Base-by-base conservation (phyloP, 495 filamentous ascomycete species). In the Chaetomium tenue region DNA sequence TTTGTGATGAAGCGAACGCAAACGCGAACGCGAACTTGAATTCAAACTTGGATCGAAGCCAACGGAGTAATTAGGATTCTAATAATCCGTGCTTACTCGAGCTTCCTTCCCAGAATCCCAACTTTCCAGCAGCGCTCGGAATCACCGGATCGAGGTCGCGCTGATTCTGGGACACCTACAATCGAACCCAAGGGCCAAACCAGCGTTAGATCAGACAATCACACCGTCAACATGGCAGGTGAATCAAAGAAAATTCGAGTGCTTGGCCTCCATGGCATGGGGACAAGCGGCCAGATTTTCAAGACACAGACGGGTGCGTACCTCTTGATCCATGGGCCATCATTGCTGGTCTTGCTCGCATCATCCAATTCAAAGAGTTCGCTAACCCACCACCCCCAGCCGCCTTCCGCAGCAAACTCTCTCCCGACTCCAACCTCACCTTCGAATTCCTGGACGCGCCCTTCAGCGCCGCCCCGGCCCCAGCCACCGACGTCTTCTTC, bases 221-320 rank as follows among this genome's bases (percentile, higher is more conserved):
- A 26, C 22, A 28, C 12, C 42, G 1, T 23, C 9, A 57, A 26
- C 11, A 62, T 47, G 46, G 26, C 50, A 3, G 16, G 47, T 15
- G 7, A 48, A 23, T 25, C 64, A 28, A 26, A 30, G n/a, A 60
- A 51, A 8, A 87, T 88, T 80, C 81, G 76, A 65, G 71, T 89
- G 59, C 82, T 90, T 48, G 86, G 85, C 63, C 84, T 89, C 20
- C 87, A 89, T 70, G 87, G 84, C 11, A 79, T 80, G 63, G 86
- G 85, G 37, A 88, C 86, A 37, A 87, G 84, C 66, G 79, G 72
- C 46, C 62, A 72, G 0, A 85, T 86, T 61, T 86, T 89, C 70
- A 78, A 81, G 62, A 81, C 84, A 4, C 85, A 88, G 65, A 83
- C 84, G 12, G 75, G 87, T 84, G 67, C 69, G 76, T 71, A 65